Percentiles rank a stretch among this genome's conserved stretches.
These are phyloP conservation scores for Lachnellula hyalina DNA, from an alignment of 2,329 filamentous ascomycete genomes.

Conservation along the genomic window DNA sequence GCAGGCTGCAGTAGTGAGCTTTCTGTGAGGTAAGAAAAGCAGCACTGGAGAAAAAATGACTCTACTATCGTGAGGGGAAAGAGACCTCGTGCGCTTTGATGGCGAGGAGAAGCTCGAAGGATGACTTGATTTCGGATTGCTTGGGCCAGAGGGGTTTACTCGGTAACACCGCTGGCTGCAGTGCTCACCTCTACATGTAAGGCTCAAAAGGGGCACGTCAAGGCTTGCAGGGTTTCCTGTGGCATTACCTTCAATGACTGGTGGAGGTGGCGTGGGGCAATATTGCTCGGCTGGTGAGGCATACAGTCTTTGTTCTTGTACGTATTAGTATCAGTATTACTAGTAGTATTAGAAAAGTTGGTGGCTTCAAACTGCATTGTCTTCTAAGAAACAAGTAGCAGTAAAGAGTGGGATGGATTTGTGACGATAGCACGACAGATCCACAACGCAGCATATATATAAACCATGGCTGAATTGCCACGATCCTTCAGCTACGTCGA, in stretches of 20 bases:
- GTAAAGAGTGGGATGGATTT: not conserved
- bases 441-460: not conserved
- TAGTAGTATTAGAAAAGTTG: not conserved
- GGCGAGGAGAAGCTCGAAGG: not conserved
- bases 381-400: not conserved
- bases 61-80: constrained; percentile 8
- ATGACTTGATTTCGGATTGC: not conserved
- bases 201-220: not conserved
- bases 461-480: not conserved
- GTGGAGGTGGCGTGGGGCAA: constrained; percentile 7
- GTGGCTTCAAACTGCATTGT: not conserved
- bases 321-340: not conserved
- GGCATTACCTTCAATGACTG: not conserved
- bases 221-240: not conserved
- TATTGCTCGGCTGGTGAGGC: not conserved
- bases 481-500: not conserved
- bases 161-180: not conserved
- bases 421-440: no score
- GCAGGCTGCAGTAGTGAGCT: not conserved
- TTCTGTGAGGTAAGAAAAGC: constrained; percentile 21
- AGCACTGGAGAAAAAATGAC: not conserved
- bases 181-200: not conserved
- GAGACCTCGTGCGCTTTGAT: constrained; percentile 3
- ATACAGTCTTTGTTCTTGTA: not conserved
- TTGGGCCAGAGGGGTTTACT: not conserved